phyloP scores from a whole-genome alignment of 805 yeast species.

The Yarrowia deformans region DNA sequence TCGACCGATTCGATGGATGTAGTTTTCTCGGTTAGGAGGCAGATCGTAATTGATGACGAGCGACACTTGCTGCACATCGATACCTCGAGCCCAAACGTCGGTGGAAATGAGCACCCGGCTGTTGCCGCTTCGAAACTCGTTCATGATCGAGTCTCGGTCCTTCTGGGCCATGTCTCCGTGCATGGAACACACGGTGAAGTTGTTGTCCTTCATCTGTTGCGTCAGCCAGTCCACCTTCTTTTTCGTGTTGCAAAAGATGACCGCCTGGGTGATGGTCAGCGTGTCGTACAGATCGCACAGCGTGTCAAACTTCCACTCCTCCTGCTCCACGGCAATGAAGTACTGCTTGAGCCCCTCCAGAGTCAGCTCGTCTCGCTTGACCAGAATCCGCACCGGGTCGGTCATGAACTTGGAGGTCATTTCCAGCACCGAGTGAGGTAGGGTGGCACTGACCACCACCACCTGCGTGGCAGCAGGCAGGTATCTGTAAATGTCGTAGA shows the following conservation, averaged over 20 bases:
- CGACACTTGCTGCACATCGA: constrained; percentile 96
- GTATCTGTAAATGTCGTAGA: constrained; percentile 88
- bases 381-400: constrained; percentile 92
- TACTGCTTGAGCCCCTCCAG: constrained; percentile 95
- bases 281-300: constrained; percentile 95
- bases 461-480: constrained; percentile 92
- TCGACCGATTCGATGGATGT: constrained; percentile 97
- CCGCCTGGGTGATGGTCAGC: constrained; percentile 94
- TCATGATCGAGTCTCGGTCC: constrained; percentile 94
- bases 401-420: constrained; percentile 93
- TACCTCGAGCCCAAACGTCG: constrained; percentile 97
- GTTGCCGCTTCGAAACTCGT: constrained; percentile 92
- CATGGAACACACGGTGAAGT: constrained; percentile 92
- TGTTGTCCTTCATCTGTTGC: constrained; percentile 71
- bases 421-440: constrained; percentile 90
- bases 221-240: constrained; percentile 91
- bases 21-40: constrained; percentile 89
- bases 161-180: constrained; percentile 96
- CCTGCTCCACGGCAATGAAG: constrained; percentile 88
- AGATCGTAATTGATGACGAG: constrained; percentile 93
- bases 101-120: constrained; percentile 93
- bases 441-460: constrained; percentile 92
- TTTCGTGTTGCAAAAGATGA: constrained; percentile 96
- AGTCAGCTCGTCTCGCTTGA: constrained; percentile 93
- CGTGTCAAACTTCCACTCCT: constrained; percentile 94